phyloP scores from a whole-genome alignment of 192 early-diverging fungal species.

The Backusella parvicylindrica region DNA sequence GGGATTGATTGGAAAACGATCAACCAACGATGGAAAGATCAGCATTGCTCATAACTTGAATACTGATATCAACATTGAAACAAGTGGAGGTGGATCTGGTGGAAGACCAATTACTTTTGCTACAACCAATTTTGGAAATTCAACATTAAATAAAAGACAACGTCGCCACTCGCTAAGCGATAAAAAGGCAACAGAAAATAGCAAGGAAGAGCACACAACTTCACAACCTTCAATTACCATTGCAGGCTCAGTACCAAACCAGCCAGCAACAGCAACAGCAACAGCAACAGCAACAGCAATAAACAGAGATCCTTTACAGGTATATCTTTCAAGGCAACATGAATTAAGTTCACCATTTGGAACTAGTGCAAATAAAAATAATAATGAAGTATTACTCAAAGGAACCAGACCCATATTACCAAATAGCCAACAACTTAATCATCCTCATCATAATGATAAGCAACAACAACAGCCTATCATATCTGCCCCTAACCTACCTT shows the following conservation, averaged over 20 bases:
- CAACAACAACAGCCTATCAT: neutral
- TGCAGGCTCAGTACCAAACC: neutral
- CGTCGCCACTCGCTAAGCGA: slow-evolving; percentile 3
- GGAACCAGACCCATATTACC: neutral
- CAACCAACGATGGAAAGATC: neutral
- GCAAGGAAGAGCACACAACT: neutral
- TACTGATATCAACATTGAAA: neutral
- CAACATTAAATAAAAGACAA: slow-evolving; percentile 16
- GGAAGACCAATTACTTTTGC: neutral
- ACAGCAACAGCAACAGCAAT: neutral
- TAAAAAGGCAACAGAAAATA: neutral
- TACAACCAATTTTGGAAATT: neutral
- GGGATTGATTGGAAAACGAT: neutral
- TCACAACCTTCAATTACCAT: neutral
- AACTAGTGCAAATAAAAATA: neutral
- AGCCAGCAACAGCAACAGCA: neutral
- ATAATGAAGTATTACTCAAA: neutral
- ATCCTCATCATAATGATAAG: neutral
- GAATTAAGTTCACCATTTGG: neutral
- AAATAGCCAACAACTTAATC: neutral
- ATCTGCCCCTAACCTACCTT: neutral
- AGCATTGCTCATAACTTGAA: neutral
- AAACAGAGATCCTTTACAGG: neutral
- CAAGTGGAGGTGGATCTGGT: slow-evolving; percentile 5
- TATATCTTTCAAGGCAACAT: neutral